Evolutionary conservation across 2,329 filamentous ascomycete species (phyloP).

Genomic region (Zarea fungicola): DNA sequence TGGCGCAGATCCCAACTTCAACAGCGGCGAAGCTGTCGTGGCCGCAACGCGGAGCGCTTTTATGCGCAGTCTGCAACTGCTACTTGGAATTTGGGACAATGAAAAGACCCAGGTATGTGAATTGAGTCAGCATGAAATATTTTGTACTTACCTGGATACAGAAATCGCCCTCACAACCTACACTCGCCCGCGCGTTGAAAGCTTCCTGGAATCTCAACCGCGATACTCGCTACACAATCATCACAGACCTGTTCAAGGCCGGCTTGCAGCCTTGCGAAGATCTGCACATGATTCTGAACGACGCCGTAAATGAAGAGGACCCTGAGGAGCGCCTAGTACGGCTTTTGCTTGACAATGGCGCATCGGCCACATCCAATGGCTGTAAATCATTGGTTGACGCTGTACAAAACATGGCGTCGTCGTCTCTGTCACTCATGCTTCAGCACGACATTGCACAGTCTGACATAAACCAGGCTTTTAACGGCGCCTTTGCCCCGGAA

Average conservation of each 20-base stretch:
- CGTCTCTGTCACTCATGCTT: conserved; percentile 39
- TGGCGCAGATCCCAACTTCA: conserved; percentile 52
- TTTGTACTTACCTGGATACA: conserved; percentile 20
- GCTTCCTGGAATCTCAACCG: conserved; percentile 47
- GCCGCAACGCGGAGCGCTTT: conserved; percentile 48
- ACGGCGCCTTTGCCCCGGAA: conserved; percentile 37
- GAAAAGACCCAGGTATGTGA: conserved; percentile 35
- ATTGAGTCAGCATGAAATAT: conserved; percentile 4
- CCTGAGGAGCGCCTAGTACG: conserved; percentile 42
- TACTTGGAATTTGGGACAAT: conserved; percentile 43
- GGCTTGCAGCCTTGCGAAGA: conserved; percentile 45
- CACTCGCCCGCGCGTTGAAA: conserved; percentile 46
- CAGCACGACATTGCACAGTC: conserved; percentile 33
- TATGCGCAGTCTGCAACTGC: conserved; percentile 43
- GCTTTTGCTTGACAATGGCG: conserved; percentile 45
- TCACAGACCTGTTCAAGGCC: conserved; percentile 47
- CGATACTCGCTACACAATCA: conserved; percentile 43
- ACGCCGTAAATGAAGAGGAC: conserved; percentile 49
- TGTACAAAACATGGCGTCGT: conserved; percentile 32
- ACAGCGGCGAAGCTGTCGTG: conserved; percentile 50
- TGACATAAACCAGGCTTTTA: conserved; percentile 42
- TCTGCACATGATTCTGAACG: conserved; percentile 44
- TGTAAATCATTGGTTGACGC: conserved; percentile 50
- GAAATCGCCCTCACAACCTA: conserved; percentile 42
- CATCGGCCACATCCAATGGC: conserved; percentile 45